A percentile compares a stretch with the other conserved stretches of the same genome.
Conservation (phyloP, 2,329 filamentous ascomycete species). For the Hymenoscyphus albidus region DNA sequence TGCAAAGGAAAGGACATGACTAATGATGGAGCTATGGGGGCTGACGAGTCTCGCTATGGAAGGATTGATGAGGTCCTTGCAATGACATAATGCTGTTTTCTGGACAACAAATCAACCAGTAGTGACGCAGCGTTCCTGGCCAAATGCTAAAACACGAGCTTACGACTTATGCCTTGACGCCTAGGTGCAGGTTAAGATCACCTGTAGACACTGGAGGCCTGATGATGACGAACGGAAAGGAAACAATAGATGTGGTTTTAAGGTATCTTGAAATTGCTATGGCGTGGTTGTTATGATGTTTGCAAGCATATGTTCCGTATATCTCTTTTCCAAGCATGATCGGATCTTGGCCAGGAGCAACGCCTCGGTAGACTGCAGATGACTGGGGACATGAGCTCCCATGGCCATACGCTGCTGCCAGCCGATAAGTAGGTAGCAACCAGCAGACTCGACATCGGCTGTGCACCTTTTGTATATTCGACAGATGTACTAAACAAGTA, state of each 20-base stretch:
- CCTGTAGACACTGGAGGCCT: background rate
- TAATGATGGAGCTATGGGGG: background rate
- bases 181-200: background rate
- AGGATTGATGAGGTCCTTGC: conserved; percentile 10
- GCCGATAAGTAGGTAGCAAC: background rate
- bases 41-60: background rate
- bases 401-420: background rate
- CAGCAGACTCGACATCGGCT: conserved; percentile 1
- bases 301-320: background rate
- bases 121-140: conserved; percentile 10
- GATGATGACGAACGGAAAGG: background rate
- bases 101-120: conserved; percentile 13
- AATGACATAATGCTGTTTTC: conserved; percentile 16
- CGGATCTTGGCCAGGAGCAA: background rate
- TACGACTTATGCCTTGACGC: background rate
- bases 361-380: conserved; percentile 4
- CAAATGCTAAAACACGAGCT: background rate
- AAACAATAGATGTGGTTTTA: background rate
- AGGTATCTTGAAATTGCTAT: background rate
- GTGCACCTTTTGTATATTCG: background rate
- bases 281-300: background rate
- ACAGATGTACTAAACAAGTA: no score
- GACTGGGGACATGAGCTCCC: background rate
- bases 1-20: background rate
- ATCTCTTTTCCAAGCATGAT: background rate